phyloP scores from a whole-genome alignment of 805 yeast species.

The Metschnikowia proteae region DNA sequence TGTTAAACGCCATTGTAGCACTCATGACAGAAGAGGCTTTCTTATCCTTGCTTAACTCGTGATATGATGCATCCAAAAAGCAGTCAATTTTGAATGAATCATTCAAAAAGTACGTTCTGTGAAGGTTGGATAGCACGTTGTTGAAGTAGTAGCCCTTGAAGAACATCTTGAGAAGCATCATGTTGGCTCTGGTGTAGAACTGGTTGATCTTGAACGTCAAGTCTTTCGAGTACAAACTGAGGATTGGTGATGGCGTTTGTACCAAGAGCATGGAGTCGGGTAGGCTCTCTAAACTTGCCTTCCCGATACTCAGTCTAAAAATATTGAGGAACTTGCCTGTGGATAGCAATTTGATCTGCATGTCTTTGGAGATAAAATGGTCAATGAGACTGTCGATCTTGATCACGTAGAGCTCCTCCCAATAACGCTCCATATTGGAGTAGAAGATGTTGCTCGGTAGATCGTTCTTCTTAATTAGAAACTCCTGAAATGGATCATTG shows the following conservation, averaged over 20 bases:
- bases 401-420: constrained; percentile 73
- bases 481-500: constrained; percentile 79
- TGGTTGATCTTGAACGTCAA: constrained; percentile 54
- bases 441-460: constrained; percentile 27
- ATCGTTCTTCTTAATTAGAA: constrained; percentile 47
- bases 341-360: constrained; percentile 62
- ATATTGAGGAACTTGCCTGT: constrained; percentile 87
- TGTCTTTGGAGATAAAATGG: constrained; percentile 50
- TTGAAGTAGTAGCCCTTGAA: constrained; percentile 57
- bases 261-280: constrained; percentile 21
- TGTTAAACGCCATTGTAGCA: constrained; percentile 11
- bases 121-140: constrained; percentile 46
- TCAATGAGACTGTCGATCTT: constrained; percentile 71
- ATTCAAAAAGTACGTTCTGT: constrained; percentile 54
- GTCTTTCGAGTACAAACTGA: constrained; percentile 35
- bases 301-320: constrained; percentile 54
- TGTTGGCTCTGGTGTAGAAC: constrained; percentile 68
- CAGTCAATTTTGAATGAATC: constrained; percentile 48
- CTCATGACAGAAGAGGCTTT: constrained; percentile 24
- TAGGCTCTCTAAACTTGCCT: constrained; percentile 31
- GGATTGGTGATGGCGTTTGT: constrained; percentile 21
- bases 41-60: constrained; percentile 50
- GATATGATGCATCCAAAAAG: constrained; percentile 48
- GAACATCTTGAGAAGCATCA: constrained; percentile 51
- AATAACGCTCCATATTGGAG: constrained; percentile 53